These are phyloP conservation scores for Ogataea glucozyma DNA, from an alignment of 805 yeast genomes.

Conservation along the genomic window DNA sequence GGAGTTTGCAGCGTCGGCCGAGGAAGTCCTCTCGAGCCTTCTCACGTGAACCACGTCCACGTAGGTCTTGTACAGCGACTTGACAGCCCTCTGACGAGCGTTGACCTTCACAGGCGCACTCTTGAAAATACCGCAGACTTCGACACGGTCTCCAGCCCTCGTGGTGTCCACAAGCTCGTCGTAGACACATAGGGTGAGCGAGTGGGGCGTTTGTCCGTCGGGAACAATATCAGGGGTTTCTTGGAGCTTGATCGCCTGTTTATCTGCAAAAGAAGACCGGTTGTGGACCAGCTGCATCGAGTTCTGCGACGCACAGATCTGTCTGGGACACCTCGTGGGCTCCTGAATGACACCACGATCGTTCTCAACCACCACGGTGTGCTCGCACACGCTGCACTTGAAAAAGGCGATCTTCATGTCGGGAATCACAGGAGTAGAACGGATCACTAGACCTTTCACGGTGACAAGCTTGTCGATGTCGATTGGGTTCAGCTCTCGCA, in stretches of 20 bases:
- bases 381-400: conserved; percentile 93
- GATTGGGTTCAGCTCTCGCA: conserved; percentile 90
- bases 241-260: conserved; percentile 90
- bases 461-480: conserved; percentile 93
- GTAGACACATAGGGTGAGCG: conserved; percentile 89
- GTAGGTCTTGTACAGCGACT: conserved; percentile 86
- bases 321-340: conserved; percentile 91
- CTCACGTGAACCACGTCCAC: conserved; percentile 91
- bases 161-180: conserved; percentile 94
- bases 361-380: conserved; percentile 86
- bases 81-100: conserved; percentile 79
- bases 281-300: conserved; percentile 92
- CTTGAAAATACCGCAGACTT: conserved; percentile 93
- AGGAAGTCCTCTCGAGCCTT: conserved; percentile 78
- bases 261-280: conserved; percentile 90
- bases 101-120: conserved; percentile 90
- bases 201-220: conserved; percentile 98
- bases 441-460: conserved; percentile 84
- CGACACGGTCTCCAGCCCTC: conserved; percentile 95
- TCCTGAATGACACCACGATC: conserved; percentile 94
- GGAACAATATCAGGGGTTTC: conserved; percentile 85
- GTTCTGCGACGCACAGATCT: conserved; percentile 74
- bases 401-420: conserved; percentile 98
- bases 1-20: no score
- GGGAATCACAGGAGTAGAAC: conserved; percentile 90